Percentiles rank a stretch among this genome's conserved stretches.
These are phyloP conservation scores for Blastomyces parvus DNA, from an alignment of 2,329 filamentous ascomycete species.

Conservation along the genomic window DNA sequence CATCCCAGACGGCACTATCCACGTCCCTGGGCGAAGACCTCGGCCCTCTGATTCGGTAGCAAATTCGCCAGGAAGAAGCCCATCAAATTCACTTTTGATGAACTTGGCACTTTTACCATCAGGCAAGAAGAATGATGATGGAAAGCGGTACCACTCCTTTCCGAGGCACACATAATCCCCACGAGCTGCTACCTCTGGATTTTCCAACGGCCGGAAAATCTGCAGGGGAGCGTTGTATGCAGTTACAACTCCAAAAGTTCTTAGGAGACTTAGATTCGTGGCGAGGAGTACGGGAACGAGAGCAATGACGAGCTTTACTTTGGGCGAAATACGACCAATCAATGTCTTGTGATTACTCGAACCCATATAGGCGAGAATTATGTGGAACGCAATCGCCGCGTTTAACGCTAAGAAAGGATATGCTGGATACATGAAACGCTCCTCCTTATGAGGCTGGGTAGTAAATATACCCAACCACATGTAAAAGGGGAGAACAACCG, in stretches of 20 bases:
- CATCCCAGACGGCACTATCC: conserved; percentile 71
- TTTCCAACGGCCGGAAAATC: conserved; percentile 42
- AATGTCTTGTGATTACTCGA: conserved; percentile 57
- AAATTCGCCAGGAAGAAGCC: conserved; percentile 84
- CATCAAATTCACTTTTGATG: conserved; percentile 78
- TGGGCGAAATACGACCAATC: conserved; percentile 61
- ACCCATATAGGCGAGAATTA: conserved; percentile 65
- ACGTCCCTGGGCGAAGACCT: conserved; percentile 73
- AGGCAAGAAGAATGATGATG: conserved; percentile 84
- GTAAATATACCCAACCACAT: conserved; percentile 91
- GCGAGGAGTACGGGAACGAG: conserved; percentile 53
- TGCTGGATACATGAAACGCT: conserved; percentile 95
- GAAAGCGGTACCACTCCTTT: conserved; percentile 98
- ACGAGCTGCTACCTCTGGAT: conserved; percentile 43
- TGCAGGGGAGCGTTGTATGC: conserved; percentile 76
- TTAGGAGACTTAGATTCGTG: conserved; percentile 56
- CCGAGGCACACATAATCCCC: conserved; percentile 76
- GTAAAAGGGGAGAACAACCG: conserved; percentile 81
- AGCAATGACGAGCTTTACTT: conserved; percentile 61
- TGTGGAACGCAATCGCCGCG: conserved; percentile 73
- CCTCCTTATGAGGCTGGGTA: conserved; percentile 89
- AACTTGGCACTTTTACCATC: conserved; percentile 79
- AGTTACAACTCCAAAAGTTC: conserved; percentile 65
- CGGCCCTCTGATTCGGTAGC: conserved; percentile 60
- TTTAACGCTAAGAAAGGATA: conserved; percentile 89